Conservation (phyloP, 768 basidiomycete species). For the Amanita pallidorosea region DNA sequence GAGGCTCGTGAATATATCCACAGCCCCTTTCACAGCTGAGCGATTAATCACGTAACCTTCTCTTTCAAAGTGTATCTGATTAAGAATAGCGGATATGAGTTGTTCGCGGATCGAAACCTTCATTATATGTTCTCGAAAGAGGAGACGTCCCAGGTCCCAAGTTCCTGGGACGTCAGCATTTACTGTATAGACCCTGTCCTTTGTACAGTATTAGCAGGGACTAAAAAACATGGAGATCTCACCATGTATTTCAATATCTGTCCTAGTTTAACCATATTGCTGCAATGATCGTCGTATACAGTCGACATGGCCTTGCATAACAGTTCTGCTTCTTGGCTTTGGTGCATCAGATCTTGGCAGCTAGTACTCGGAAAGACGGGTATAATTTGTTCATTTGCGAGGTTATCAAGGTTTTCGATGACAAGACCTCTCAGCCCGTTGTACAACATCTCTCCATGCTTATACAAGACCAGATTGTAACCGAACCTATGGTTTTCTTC, state of each 20-base stretch:
- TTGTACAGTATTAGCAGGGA: background rate
- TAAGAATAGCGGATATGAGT: slow-evolving; percentile 70
- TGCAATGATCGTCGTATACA: slow-evolving; percentile 91
- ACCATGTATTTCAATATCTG: slow-evolving; percentile 98
- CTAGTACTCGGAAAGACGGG: slow-evolving; percentile 76
- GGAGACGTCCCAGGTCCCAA: slow-evolving; percentile 67
- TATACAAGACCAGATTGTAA: slow-evolving; percentile 88
- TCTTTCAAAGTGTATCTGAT: slow-evolving; percentile 83
- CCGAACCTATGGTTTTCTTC: slow-evolving; percentile 90
- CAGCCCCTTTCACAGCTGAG: slow-evolving; percentile 82
- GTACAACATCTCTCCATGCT: slow-evolving; percentile 79
- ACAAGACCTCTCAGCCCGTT: slow-evolving; percentile 75
- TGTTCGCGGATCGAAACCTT: slow-evolving; percentile 74
- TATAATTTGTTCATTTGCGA: slow-evolving; percentile 66
- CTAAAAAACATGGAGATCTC: slow-evolving; percentile 2
- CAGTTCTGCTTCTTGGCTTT: slow-evolving; percentile 74
- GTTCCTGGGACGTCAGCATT: slow-evolving; percentile 68
- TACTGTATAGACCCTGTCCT: slow-evolving; percentile 89
- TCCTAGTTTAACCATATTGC: slow-evolving; percentile 78
- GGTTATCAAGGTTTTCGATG: slow-evolving; percentile 67
- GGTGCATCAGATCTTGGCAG: slow-evolving; percentile 57
- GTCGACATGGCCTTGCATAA: slow-evolving; percentile 73
- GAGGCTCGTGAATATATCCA: slow-evolving; percentile 74
- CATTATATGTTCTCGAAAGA: slow-evolving; percentile 80
- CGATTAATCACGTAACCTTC: slow-evolving; percentile 86